Conservation (phyloP, 257 asterid genomes). For the Cynanchum wilfordii region DNA sequence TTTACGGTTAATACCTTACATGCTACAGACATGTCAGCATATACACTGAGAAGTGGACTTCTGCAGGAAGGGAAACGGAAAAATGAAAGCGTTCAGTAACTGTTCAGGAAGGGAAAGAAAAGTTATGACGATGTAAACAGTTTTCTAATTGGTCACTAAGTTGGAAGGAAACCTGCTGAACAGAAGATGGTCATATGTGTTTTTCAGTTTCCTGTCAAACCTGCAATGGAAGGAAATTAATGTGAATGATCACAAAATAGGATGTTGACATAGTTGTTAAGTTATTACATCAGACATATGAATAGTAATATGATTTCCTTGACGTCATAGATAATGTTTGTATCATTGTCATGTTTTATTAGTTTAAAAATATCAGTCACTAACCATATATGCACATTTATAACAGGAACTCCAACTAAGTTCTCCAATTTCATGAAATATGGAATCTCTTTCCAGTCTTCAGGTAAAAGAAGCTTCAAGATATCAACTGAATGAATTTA, state of each 20-base stretch:
- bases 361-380: conserved; percentile 13
- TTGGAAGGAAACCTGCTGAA: conserved; percentile 70
- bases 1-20: conserved; percentile 64
- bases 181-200: conserved; percentile 84
- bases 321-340: background rate
- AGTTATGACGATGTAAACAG: background rate
- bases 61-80: conserved; percentile 42
- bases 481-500: conserved; percentile 56
- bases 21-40: conserved; percentile 98
- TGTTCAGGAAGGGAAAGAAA: background rate
- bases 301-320: background rate
- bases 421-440: conserved; percentile 79
- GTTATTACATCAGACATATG: background rate
- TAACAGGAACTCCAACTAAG: conserved; percentile 93
- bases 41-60: conserved; percentile 94
- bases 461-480: conserved; percentile 86
- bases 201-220: conserved; percentile 91
- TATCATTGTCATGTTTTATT: background rate
- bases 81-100: conserved; percentile 15
- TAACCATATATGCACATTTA: conserved; percentile 89
- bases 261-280: background rate
- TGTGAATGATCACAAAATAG: background rate
- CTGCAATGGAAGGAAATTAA: conserved; percentile 42
- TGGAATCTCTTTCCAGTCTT: conserved; percentile 72
- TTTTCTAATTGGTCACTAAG: background rate